phyloP scores from a whole-genome alignment of 257 asterid species.

The Catharanthus roseus region DNA sequence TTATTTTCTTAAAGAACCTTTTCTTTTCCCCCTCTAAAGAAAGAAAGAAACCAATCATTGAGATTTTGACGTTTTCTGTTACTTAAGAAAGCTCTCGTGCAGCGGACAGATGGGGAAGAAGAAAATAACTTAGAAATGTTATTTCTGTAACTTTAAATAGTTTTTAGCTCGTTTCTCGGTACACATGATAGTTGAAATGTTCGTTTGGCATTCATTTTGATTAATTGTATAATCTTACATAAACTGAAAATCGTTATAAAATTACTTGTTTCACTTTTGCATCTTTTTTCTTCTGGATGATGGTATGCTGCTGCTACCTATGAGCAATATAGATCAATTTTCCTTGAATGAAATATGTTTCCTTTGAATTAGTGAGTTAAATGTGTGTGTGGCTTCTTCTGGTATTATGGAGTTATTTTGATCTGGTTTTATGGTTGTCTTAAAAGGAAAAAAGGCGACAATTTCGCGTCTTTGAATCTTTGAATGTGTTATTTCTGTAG shows the following conservation, averaged over 20 bases:
- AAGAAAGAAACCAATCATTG: constrained; percentile 1
- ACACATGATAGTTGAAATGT: neutral
- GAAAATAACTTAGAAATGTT: neutral
- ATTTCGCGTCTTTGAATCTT: too few relatives aligned
- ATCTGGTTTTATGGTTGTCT: too few relatives aligned
- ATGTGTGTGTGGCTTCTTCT: too few relatives aligned
- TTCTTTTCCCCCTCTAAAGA: neutral
- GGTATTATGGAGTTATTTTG: too few relatives aligned
- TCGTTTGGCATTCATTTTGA: neutral
- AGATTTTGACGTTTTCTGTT: constrained; percentile 8
- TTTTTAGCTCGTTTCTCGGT: constrained; percentile 3
- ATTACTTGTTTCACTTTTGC: neutral
- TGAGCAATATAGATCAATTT: neutral
- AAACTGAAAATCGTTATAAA: neutral
- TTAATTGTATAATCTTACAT: neutral
- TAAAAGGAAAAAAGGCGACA: too few relatives aligned
- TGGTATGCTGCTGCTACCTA: neutral
- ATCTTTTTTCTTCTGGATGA: neutral
- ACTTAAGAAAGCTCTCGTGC: neutral
- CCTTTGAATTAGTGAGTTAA: neutral
- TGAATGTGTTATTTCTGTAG: too few relatives aligned
- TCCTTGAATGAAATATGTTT: neutral
- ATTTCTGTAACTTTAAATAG: constrained; percentile 1
- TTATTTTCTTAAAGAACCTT: neutral
- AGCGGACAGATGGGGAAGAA: constrained; percentile 3